Conservation (phyloP, 345 rosid species). For the Hibiscus trionum region DNA sequence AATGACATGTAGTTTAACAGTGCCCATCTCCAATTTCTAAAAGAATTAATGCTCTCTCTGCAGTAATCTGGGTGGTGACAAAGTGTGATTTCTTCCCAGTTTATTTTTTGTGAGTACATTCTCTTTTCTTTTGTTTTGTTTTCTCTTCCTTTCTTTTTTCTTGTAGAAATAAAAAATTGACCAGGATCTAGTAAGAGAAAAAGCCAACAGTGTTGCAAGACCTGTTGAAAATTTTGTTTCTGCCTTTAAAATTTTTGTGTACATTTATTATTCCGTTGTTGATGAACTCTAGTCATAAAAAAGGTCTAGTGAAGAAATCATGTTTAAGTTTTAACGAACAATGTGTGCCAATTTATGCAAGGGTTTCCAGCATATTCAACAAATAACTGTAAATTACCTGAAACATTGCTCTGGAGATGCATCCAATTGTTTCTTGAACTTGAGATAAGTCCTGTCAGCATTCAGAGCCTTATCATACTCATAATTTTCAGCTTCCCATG, state of each 20-base stretch:
- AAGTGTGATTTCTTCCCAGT: not conserved
- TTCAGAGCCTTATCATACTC: conserved; percentile 76
- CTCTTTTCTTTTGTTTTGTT: not conserved
- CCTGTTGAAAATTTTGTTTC: not conserved
- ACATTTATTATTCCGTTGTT: not conserved
- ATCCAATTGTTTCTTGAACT: conserved; percentile 80
- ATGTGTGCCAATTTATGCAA: not conserved
- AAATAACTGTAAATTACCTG: conserved; percentile 36
- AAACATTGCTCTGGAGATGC: conserved; percentile 78
- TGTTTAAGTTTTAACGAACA: not conserved
- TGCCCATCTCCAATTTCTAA: too few relatives aligned
- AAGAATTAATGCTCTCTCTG: too few relatives aligned
- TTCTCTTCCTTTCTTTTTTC: too few relatives aligned
- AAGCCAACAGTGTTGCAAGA: not conserved
- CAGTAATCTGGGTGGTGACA: too few relatives aligned
- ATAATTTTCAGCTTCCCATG: conserved; percentile 63
- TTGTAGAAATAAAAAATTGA: not conserved
- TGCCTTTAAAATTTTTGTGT: too few relatives aligned
- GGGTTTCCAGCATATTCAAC: not conserved
- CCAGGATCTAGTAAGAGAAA: not conserved
- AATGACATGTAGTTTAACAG: too few relatives aligned
- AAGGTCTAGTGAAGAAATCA: not conserved
- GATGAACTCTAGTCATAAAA: not conserved
- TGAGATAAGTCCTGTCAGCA: conserved; percentile 82
- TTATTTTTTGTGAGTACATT: not conserved